phyloP scores from a whole-genome alignment of 352 stramenopile genomes.

The Phytophthora macrochlamydospora region DNA sequence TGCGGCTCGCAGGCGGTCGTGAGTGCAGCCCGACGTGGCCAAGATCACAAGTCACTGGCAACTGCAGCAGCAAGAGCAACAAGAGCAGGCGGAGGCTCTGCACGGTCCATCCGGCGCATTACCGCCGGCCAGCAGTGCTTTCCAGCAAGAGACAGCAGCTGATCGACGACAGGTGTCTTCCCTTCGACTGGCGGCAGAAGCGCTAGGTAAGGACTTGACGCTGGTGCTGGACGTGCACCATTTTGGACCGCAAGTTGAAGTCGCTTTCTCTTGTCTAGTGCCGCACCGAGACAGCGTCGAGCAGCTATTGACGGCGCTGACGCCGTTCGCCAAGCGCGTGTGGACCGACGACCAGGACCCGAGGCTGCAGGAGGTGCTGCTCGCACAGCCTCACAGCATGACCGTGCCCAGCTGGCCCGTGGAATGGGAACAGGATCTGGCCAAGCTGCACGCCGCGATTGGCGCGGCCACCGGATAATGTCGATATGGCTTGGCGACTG shows the following conservation, averaged over 20 bases:
- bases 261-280: slow-evolving; percentile 5
- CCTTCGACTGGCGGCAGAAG: slow-evolving; percentile 2
- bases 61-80: slow-evolving; percentile 5
- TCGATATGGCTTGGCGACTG: slow-evolving; percentile 24
- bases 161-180: neutral
- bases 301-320: slow-evolving; percentile 15
- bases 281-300: slow-evolving; percentile 14
- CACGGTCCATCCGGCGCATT: neutral
- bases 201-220: neutral
- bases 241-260: neutral
- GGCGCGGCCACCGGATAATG: slow-evolving; percentile 13
- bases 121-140: slow-evolving; percentile 7
- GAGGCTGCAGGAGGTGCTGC: slow-evolving; percentile 12
- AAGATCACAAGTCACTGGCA: slow-evolving; percentile 30
- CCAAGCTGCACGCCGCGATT: slow-evolving; percentile 18
- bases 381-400: slow-evolving; percentile 9
- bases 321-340: slow-evolving; percentile 20
- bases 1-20: slow-evolving; percentile 47
- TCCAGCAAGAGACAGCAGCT: slow-evolving; percentile 27
- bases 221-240: neutral
- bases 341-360: slow-evolving; percentile 3
- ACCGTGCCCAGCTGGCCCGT: slow-evolving; percentile 10
- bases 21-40: slow-evolving; percentile 29
- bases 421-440: slow-evolving; percentile 24
- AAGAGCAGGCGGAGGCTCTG: neutral